A percentile compares a stretch with the other conserved stretches of the same genome.
Conservation (phyloP, 2,329 filamentous ascomycete genomes). For the Ophiostoma populinum region DNA sequence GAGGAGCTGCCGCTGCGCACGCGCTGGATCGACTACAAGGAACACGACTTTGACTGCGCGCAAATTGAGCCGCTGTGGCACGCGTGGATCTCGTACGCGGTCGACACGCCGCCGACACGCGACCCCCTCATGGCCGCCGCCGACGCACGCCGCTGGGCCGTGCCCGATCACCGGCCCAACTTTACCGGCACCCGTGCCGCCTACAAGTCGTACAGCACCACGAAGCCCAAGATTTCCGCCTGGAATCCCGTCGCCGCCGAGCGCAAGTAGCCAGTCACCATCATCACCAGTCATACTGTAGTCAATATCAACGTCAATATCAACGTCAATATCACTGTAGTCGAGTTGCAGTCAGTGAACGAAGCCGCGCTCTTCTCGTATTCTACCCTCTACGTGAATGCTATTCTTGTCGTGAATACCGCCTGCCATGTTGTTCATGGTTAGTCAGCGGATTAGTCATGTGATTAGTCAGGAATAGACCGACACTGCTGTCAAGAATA, state of each 20-base stretch:
- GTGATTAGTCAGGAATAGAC: no score
- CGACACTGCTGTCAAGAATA: no score
- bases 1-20: slow-evolving; percentile 89
- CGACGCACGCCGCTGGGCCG: slow-evolving; percentile 51
- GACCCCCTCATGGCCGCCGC: slow-evolving; percentile 50
- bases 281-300: no score
- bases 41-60: slow-evolving; percentile 63
- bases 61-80: slow-evolving; percentile 97
- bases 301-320: no score
- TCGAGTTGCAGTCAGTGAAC: no score
- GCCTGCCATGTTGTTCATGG: no score
- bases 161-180: slow-evolving; percentile 52
- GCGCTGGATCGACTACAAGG: slow-evolving; percentile 94
- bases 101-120: slow-evolving; percentile 67
- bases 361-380: no score
- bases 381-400: no score
- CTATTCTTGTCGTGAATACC: no score
- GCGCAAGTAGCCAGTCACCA: slow-evolving; percentile 15
- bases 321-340: background rate
- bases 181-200: slow-evolving; percentile 60
- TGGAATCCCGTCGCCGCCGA: slow-evolving; percentile 19
- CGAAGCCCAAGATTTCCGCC: slow-evolving; percentile 19
- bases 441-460: no score
- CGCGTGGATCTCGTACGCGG: slow-evolving; percentile 87
- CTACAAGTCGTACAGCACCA: slow-evolving; percentile 88